These are phyloP conservation scores for Leucosporidium scottii DNA, from an alignment of 768 basidiomycete genomes.

Conservation along the genomic window DNA sequence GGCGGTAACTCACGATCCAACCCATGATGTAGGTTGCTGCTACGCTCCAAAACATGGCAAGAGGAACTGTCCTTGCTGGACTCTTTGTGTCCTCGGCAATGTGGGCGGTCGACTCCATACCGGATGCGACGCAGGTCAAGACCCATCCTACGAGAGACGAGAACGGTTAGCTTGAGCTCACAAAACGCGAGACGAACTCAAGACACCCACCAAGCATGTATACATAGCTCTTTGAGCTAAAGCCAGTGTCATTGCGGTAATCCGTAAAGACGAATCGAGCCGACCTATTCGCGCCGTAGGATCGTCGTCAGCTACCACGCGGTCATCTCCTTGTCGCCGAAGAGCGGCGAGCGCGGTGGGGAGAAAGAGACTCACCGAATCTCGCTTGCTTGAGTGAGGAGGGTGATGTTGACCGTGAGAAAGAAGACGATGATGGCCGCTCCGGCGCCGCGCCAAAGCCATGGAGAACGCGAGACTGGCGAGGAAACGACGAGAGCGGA, in stretches of 20 bases:
- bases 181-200: no score
- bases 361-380: conserved; percentile 8
- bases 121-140: conserved; percentile 43
- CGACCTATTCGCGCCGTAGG: conserved; percentile 8
- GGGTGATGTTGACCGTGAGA: conserved; percentile 26
- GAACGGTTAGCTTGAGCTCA: background rate
- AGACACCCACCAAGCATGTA: conserved; percentile 42
- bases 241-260: conserved; percentile 34
- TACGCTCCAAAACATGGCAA: conserved; percentile 40
- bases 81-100: conserved; percentile 46
- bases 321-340: background rate
- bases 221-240: conserved; percentile 38
- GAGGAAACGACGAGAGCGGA: conserved; percentile 26
- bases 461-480: conserved; percentile 28
- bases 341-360: background rate
- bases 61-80: conserved; percentile 43
- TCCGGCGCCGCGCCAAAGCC: conserved; percentile 33
- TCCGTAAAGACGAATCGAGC: conserved; percentile 31
- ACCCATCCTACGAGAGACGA: conserved; percentile 33
- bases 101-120: conserved; percentile 45
- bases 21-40: conserved; percentile 41
- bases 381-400: conserved; percentile 15
- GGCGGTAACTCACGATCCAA: conserved; percentile 35
- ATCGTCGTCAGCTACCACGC: background rate
- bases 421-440: conserved; percentile 22